phyloP scores from a whole-genome alignment of 2,329 filamentous ascomycete species.

The Fonsecaea multimorphosa region DNA sequence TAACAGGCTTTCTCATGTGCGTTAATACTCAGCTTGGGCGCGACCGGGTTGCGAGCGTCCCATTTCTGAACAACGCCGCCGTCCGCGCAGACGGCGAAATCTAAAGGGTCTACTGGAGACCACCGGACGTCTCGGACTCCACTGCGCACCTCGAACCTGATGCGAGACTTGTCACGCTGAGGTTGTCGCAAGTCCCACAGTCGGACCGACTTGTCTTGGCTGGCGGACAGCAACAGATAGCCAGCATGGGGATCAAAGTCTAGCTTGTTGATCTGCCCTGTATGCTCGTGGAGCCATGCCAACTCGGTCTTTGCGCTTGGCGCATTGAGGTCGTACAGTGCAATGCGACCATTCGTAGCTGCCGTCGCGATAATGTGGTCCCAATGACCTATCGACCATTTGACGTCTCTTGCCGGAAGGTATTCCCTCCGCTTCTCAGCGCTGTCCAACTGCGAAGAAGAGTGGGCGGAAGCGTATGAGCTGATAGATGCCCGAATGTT shows the following conservation, averaged over 20 bases:
- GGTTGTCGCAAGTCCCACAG: constrained; percentile 69
- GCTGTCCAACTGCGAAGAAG: constrained; percentile 47
- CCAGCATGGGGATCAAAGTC: constrained; percentile 69
- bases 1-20: constrained; percentile 67
- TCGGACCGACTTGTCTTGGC: constrained; percentile 68
- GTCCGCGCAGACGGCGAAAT: constrained; percentile 69
- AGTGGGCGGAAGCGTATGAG: constrained; percentile 61
- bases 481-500: constrained; percentile 68
- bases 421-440: constrained; percentile 62
- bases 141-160: constrained; percentile 60
- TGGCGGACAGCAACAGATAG: constrained; percentile 66
- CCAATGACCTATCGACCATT: constrained; percentile 69
- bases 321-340: constrained; percentile 64
- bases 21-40: constrained; percentile 64
- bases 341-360: constrained; percentile 68
- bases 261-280: constrained; percentile 68
- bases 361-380: constrained; percentile 67
- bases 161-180: constrained; percentile 50
- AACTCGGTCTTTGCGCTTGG: constrained; percentile 62
- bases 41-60: constrained; percentile 65
- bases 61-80: constrained; percentile 68
- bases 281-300: constrained; percentile 68
- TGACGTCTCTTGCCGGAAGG: constrained; percentile 69
- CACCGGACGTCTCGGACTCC: constrained; percentile 69
- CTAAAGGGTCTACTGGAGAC: constrained; percentile 63